phyloP scores from a whole-genome alignment of 1,284 basidiomycete genomes.

The Moesziomyces parantarcticus region DNA sequence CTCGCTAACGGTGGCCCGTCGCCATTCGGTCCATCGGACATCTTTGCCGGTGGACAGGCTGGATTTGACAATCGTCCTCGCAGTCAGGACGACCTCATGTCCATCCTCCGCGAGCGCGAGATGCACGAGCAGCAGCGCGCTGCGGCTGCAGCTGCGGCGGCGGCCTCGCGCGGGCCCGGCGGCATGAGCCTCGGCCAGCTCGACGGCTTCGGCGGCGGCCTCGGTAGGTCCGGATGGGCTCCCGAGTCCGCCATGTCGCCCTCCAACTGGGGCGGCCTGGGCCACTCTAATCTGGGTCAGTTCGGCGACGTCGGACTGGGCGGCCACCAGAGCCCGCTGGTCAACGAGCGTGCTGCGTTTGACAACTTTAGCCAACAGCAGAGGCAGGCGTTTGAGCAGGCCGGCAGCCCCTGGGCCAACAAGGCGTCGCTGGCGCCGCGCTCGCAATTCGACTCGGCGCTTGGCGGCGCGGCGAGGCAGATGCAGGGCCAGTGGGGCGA shows the following conservation, averaged over 20 bases:
- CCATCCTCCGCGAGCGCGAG: constrained; percentile 52
- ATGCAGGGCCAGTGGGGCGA: constrained; percentile 43
- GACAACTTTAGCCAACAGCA: constrained; percentile 35
- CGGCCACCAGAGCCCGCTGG: constrained; percentile 36
- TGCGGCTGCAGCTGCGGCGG: constrained; percentile 37
- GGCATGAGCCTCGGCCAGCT: constrained; percentile 39
- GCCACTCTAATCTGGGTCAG: constrained; percentile 34
- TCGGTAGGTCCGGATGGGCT: constrained; percentile 34
- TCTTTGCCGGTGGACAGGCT: constrained; percentile 22
- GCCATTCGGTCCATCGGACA: constrained; percentile 38
- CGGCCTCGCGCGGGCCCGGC: constrained; percentile 32
- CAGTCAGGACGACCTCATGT: constrained; percentile 52
- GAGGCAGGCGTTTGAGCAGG: constrained; percentile 26
- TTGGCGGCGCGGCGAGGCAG: constrained; percentile 6
- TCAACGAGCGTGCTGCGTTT: constrained; percentile 32
- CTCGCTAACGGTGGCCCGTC: constrained; percentile 20
- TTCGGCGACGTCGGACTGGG: constrained; percentile 37
- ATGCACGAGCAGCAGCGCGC: constrained; percentile 53
- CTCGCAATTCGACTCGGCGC: constrained; percentile 34
- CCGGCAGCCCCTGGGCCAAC: constrained; percentile 40
- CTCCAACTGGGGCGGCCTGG: constrained; percentile 38
- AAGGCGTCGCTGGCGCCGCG: constrained; percentile 34
- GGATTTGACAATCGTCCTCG: constrained; percentile 30
- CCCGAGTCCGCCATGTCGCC: constrained; percentile 32
- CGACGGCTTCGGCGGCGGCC: constrained; percentile 31